Evolutionary conservation across 805 yeast species (phyloP).

Genomic region (Candida anglica): DNA sequence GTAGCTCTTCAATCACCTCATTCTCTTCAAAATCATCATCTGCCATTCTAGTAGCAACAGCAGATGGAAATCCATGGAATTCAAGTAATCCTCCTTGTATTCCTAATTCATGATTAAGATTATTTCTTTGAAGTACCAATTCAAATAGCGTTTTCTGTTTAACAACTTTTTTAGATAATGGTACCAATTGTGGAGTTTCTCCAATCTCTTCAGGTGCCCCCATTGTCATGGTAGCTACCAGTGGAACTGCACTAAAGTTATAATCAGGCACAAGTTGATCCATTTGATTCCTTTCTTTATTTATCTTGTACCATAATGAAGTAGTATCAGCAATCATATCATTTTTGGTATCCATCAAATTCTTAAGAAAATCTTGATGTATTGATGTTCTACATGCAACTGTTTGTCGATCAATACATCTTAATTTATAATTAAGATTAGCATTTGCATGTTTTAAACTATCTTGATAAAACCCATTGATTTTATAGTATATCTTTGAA

Average conservation of each 20-base stretch:
- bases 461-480: conserved; percentile 71
- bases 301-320: conserved; percentile 85
- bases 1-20: conserved; percentile 23
- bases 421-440: conserved; percentile 54
- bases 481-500: conserved; percentile 62
- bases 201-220: conserved; percentile 1
- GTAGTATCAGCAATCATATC: conserved; percentile 70
- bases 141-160: conserved; percentile 35
- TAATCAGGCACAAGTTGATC: conserved; percentile 60
- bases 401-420: conserved; percentile 78
- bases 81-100: conserved; percentile 61
- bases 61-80: conserved; percentile 81
- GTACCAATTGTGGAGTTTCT: conserved; percentile 6
- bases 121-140: conserved; percentile 63
- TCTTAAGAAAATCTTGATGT: conserved; percentile 78
- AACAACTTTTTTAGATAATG: conserved; percentile 28
- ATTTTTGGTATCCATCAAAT: conserved; percentile 61
- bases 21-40: conserved; percentile 12
- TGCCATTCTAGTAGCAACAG: conserved; percentile 40
- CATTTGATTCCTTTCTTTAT: conserved; percentile 79
- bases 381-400: conserved; percentile 71
- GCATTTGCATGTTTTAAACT: conserved; percentile 47
- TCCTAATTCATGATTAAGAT: conserved; percentile 65
- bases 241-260: conserved; percentile 43
- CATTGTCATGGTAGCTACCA: conserved; percentile 1